Evolutionary conservation across 2,329 filamentous ascomycete genomes (phyloP).

Genomic region (Fusarium cicatricum): DNA sequence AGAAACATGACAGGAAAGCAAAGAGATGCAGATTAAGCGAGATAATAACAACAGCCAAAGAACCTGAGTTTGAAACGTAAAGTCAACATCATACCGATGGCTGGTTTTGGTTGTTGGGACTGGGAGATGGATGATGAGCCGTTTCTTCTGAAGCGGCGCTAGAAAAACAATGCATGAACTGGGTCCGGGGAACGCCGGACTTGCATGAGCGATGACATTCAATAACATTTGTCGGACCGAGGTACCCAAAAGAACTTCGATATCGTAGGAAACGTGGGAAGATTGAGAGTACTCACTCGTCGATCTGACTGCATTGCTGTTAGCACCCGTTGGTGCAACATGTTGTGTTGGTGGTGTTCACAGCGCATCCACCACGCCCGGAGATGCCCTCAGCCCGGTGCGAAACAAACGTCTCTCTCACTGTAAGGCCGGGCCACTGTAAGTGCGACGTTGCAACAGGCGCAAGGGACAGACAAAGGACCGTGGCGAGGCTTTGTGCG

Average conservation of each 20-base stretch:
- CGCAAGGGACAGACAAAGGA: neutral
- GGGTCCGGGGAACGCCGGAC: conserved; percentile 17
- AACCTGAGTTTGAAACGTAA: no score
- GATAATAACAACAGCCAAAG: no score
- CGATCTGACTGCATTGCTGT: conserved; percentile 5
- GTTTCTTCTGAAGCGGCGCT: neutral
- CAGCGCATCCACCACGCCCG: neutral
- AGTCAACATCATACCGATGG: neutral
- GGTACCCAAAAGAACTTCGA: conserved; percentile 3
- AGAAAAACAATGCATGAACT: neutral
- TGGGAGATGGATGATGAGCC: neutral
- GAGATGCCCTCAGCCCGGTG: neutral
- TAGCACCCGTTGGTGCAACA: conserved; percentile 10
- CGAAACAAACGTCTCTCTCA: neutral
- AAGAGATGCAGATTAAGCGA: no score
- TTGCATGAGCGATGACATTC: neutral
- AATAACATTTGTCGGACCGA: conserved; percentile 18
- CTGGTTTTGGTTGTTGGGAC: neutral
- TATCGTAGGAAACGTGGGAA: conserved; percentile 1
- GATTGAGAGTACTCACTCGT: conserved; percentile 8
- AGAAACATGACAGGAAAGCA: no score
- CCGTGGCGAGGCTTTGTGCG: neutral
- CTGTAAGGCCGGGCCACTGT: conserved; percentile 16
- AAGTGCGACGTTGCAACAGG: conserved; percentile 2
- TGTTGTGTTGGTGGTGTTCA: neutral